Evolutionary conservation across 345 rosid species (phyloP).

Genomic region (Eucalyptus marginata): DNA sequence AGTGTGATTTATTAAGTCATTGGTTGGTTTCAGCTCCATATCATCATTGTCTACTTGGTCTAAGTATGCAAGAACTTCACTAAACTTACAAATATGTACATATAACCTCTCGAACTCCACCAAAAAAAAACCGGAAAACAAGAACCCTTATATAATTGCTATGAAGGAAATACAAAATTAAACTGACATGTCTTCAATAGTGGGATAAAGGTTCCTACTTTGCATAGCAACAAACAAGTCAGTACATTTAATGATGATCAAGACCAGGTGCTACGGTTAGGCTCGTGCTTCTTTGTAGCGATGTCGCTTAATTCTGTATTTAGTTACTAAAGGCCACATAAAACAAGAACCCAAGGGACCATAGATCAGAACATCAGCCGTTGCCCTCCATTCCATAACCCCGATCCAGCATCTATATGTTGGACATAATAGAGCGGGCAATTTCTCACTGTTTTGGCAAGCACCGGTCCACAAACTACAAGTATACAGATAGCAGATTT

Average conservation of each 20-base stretch:
- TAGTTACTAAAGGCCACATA: not conserved
- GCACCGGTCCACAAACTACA: not conserved
- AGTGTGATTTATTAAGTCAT: not conserved
- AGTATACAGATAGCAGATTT: not conserved
- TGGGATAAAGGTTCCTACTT: not conserved
- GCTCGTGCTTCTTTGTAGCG: not conserved
- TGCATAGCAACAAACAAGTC: not conserved
- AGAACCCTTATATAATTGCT: not conserved
- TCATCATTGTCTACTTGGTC: not conserved
- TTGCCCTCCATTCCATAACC: not conserved
- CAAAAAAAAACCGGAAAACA: not conserved
- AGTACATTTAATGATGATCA: not conserved
- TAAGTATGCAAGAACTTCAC: not conserved
- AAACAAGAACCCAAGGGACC: not conserved
- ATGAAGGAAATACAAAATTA: not conserved
- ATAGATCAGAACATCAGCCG: not conserved
- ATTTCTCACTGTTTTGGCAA: not conserved
- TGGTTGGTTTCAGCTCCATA: not conserved
- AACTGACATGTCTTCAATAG: not conserved
- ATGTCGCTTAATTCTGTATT: not conserved
- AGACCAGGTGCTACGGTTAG: not conserved
- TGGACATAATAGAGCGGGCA: not conserved
- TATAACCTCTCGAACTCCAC: not conserved
- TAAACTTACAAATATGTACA: not conserved
- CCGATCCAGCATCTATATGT: not conserved